A percentile compares a stretch with the other conserved stretches of the same genome.
phyloP scores from a whole-genome alignment of 495 filamentous ascomycete genomes.

The Aspergillus wentii region DNA sequence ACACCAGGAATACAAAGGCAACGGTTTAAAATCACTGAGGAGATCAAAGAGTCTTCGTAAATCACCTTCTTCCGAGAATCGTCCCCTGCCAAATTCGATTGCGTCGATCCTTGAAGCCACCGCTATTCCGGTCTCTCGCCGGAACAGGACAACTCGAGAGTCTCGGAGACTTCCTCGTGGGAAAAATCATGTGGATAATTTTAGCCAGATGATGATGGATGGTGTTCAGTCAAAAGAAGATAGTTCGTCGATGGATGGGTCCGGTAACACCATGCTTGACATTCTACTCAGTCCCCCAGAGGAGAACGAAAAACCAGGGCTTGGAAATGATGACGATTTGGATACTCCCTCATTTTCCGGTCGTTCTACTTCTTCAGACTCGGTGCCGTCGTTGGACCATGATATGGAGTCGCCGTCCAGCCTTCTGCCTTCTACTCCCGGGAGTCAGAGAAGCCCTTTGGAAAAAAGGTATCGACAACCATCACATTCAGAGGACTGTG shows the following conservation, averaged over 20 bases:
- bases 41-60: slow-evolving; percentile 17
- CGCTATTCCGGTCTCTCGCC: slow-evolving; percentile 37
- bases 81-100: slow-evolving; percentile 28
- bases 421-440: slow-evolving; percentile 30
- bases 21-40: slow-evolving; percentile 13
- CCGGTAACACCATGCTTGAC: slow-evolving; percentile 32
- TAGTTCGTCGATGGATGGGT: slow-evolving; percentile 16
- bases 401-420: slow-evolving; percentile 47
- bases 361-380: slow-evolving; percentile 54
- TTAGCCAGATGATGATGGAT: slow-evolving; percentile 39
- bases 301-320: slow-evolving; percentile 27
- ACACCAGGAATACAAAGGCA: slow-evolving; percentile 10
- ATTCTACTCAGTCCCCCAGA: slow-evolving; percentile 44
- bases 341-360: slow-evolving; percentile 36
- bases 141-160: slow-evolving; percentile 24
- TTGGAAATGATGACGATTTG: slow-evolving; percentile 33
- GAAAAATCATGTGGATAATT: slow-evolving; percentile 41
- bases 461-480: slow-evolving; percentile 36
- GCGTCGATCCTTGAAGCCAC: slow-evolving; percentile 42
- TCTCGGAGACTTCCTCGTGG: slow-evolving; percentile 34
- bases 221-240: slow-evolving; percentile 31
- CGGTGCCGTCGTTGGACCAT: slow-evolving; percentile 56
- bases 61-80: slow-evolving; percentile 32
- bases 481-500: slow-evolving; percentile 49
- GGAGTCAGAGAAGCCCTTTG: slow-evolving; percentile 31